Base-by-base conservation (phyloP, 441 rosid species). In the Pelargonium citronellum region DNA sequence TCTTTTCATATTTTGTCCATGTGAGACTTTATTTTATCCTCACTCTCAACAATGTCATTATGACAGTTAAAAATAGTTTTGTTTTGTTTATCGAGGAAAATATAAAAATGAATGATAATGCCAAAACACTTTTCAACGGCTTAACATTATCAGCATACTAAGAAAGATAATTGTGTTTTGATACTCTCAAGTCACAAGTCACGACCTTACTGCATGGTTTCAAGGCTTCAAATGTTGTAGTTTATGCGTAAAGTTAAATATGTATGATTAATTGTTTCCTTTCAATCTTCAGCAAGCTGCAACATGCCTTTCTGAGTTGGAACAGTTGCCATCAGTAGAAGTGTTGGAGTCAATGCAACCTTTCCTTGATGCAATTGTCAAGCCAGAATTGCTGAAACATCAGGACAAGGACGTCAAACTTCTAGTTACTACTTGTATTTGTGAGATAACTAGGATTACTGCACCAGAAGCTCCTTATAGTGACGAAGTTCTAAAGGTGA, bases 381-480 rank as follows among this genome's bases (percentile, higher is more conserved):
- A 87, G 81, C 93, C 96, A 67, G 92, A 87, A 46, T 74, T 90
- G 83, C 86, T 96, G 77, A 87, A 86, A 81, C 97, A 96, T 87
- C 98, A 86, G 81, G 99, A 96, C 76, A 90, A 82, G 85, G 98
- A 96, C 74, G 91, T 87, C 73, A 91, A 89, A 81, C 98, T 96
- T 88, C 89, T 96, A 72, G 89, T 96, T 79, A 98, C 99, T 12
- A 87, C 96, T 30, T 96, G 97, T 71, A 81, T 96, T 72, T 96
- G 98, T 74, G 99, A 96, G 84, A 89, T 93, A 74, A 91, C 98
- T 72, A 90, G 98, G 69, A 86, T 96, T 64, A 91, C 99, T 72
- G 99, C 99, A n/a, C 99, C 99, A 55, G 97, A 91, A 82, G 96
- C 98, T 72, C 98, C 99, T 71, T 96, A 93, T 70, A 81, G 79